Percentiles rank a stretch among this genome's conserved stretches.
Evolutionary conservation across 164 flowering plant genomes (phyloP).

Genomic region (Vitis labrusca): DNA sequence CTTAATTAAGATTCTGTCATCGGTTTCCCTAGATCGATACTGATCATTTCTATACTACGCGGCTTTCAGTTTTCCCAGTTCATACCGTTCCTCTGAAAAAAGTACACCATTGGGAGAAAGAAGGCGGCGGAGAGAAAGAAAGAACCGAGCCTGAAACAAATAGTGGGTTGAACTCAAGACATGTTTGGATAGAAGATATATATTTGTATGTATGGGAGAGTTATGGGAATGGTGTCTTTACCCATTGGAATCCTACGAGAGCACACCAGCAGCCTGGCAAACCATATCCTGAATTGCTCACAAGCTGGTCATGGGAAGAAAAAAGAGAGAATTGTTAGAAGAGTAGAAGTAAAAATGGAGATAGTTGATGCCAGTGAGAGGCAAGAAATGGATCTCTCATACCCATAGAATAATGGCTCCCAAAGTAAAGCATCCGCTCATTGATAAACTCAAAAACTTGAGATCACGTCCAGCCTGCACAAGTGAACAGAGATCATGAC

Average conservation of each 20-base stretch:
- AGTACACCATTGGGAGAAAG: slow-evolving; percentile 14
- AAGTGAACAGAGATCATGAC: background rate
- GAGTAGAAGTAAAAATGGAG: background rate
- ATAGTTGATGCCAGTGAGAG: background rate
- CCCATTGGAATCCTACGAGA: slow-evolving; percentile 58
- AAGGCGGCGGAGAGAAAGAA: slow-evolving; percentile 18
- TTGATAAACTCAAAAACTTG: slow-evolving; percentile 26
- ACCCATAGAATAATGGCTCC: slow-evolving; percentile 51
- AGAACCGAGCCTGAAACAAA: slow-evolving; percentile 18
- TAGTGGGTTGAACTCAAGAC: background rate
- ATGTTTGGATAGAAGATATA: background rate
- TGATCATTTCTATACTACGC: background rate
- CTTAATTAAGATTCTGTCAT: too few species aligned
- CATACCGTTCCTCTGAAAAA: background rate
- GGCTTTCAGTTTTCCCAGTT: slow-evolving; percentile 11
- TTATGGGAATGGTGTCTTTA: slow-evolving; percentile 11
- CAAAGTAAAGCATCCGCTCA: slow-evolving; percentile 47
- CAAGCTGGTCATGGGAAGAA: slow-evolving; percentile 24
- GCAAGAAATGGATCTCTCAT: background rate
- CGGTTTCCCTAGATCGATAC: too few species aligned
- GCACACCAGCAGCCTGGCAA: slow-evolving; percentile 52
- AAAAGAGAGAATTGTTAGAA: background rate
- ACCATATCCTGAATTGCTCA: slow-evolving; percentile 40
- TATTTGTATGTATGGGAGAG: background rate
- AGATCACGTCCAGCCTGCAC: slow-evolving; percentile 25